These are phyloP conservation scores for Nepenthes mirabilis DNA, from an alignment of 148 eudicot species.

Conservation along the genomic window DNA sequence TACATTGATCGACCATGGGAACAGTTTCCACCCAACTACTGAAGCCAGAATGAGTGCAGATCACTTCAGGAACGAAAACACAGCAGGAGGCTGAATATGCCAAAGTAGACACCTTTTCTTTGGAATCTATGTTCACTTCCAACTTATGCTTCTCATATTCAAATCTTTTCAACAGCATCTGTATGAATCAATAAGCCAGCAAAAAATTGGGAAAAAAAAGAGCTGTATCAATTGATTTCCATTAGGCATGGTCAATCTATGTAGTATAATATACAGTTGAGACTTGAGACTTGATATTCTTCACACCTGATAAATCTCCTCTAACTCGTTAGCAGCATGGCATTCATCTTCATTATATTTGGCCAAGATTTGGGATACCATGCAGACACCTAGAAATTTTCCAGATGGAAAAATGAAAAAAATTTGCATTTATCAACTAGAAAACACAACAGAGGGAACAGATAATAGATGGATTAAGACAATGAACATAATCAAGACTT, in stretches of 20 bases:
- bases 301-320: conserved; percentile 71
- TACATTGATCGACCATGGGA: conserved; percentile 53
- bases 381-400: conserved; percentile 46
- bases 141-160: conserved; percentile 46
- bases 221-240: neutral
- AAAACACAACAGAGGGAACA: too few relatives aligned
- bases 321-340: conserved; percentile 31
- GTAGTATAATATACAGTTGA: neutral
- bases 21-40: conserved; percentile 52
- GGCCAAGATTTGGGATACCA: conserved; percentile 46
- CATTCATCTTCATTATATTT: conserved; percentile 21
- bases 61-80: conserved; percentile 30
- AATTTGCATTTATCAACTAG: neutral
- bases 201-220: too few relatives aligned
- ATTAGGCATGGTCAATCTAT: neutral
- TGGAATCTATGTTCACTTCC: conserved; percentile 17
- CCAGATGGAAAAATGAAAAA: neutral
- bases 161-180: conserved; percentile 49
- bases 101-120: conserved; percentile 12
- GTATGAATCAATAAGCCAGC: conserved; percentile 2
- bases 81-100: conserved; percentile 38
- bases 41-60: conserved; percentile 32
- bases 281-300: neutral
- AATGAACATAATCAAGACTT: too few relatives aligned
- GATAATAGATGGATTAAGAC: too few relatives aligned